A percentile compares a stretch with the other conserved stretches of the same genome.
phyloP scores from a whole-genome alignment of 2,329 filamentous ascomycete genomes.

The Xenoacremonium recifei region DNA sequence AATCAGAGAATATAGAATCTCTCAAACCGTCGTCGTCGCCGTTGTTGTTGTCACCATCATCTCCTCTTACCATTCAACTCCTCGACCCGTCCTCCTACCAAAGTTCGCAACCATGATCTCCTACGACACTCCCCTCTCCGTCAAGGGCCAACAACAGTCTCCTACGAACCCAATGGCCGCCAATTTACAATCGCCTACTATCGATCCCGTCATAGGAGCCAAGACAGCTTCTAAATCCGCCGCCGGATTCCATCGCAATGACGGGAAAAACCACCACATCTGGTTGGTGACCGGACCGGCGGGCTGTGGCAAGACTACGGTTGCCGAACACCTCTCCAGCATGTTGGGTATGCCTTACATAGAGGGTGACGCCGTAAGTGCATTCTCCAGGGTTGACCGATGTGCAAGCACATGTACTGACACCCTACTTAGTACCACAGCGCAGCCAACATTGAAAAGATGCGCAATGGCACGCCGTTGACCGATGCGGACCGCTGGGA shows the following conservation, averaged over 20 bases:
- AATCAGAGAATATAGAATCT: too few relatives aligned
- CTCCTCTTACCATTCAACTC: too few relatives aligned
- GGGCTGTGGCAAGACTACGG: slow-evolving; percentile 76
- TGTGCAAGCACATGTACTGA: slow-evolving; percentile 16
- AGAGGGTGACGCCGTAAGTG: slow-evolving; percentile 71
- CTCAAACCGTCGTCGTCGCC: too few relatives aligned
- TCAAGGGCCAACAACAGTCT: slow-evolving; percentile 39
- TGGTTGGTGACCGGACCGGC: slow-evolving; percentile 80
- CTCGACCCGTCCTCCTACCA: too few relatives aligned
- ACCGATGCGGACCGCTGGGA: slow-evolving; percentile 96
- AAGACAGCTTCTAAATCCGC: slow-evolving; percentile 24
- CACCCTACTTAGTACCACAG: slow-evolving; percentile 63
- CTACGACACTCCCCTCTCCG: slow-evolving; percentile 45
- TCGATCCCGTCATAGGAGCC: slow-evolving; percentile 18
- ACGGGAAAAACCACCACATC: slow-evolving; percentile 54
- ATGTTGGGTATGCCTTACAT: slow-evolving; percentile 68
- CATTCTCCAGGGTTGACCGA: background rate
- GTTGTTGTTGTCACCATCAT: too few relatives aligned
- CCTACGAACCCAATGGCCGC: slow-evolving; percentile 22
- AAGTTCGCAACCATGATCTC: too few relatives aligned
- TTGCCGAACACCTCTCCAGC: slow-evolving; percentile 64
- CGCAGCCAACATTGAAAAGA: slow-evolving; percentile 82
- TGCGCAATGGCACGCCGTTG: slow-evolving; percentile 78
- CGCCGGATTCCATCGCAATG: slow-evolving; percentile 27
- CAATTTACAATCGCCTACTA: slow-evolving; percentile 17